Base-by-base conservation (phyloP, 352 stramenopile species). In the Hyaloperonospora arabidopsidis region DNA sequence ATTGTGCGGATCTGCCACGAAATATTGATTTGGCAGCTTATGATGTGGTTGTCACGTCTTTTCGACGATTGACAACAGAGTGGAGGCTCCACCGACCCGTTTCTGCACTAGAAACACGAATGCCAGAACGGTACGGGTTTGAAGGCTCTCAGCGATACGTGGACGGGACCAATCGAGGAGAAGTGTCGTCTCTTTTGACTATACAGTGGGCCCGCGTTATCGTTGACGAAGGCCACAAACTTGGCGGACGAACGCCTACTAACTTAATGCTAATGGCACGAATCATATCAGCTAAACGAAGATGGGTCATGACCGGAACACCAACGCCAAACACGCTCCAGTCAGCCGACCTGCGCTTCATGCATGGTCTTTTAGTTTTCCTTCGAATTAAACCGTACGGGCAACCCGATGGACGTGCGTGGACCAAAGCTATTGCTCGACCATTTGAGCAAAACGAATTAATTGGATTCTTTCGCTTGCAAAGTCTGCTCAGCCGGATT, bases 291-390 rank as follows among this genome's bases (percentile, higher is more conserved):
- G 84, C 86, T 1, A 74, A 96, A 49, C 81, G 87, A 50, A 72
- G 91, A 13, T 98, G 95, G 95, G 84, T 97, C 15, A 98, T 98
- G 94, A 98, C 93, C 2, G 96, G 96, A 44, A 98, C 96, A 13
- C 96, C 96, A 13, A 98, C 94, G 11, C 86, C 88, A 34, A 94
- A 95, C 53, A 86, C 78, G 0, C 72, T 92, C 15, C 75, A 95
- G 51, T 87, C 70, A n/a, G 63, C 71, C 1, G 92, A 92, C 32
- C 65, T 98, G 5, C 74, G 72, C 0, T 92, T 96, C 52, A 79
- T 98, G 57, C 87, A 96, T 51, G 84, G 83, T 18, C 62, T 98
- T 0, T 43, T 97, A 0, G 74, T 89, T 1, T 98, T 98, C 56
- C 49, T 98, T 7, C 72, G 87, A 15, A 91, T 98, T 54, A 44